Base-by-base conservation (phyloP, 257 asterid species). In the Knoxia roxburghii region DNA sequence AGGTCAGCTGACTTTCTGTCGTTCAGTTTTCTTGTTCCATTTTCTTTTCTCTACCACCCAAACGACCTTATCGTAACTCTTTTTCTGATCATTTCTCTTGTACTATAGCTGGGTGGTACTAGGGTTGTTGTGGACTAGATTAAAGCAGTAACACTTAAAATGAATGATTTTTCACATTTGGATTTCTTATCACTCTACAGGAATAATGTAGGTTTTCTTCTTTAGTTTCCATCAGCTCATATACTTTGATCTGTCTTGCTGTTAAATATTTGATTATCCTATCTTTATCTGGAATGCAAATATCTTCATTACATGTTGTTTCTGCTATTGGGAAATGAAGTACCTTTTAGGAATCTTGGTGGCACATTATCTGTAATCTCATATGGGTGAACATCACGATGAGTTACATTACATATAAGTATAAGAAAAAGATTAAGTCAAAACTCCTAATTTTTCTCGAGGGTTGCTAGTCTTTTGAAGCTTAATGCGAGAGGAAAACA, bases 1-100 rank as follows among this genome's bases (percentile, higher is more conserved):
- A 89, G 96, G 98, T 93, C 81, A 57, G n/a, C n/a, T n/a, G 73
- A 24, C 46, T 54, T 24, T 30, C 24, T 48, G 23, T 51, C 29
- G 60, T 72, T 59, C 48, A 59, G 7, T n/a, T 50, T n/a, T n/a
- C 21, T 13, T 37, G 7, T 20, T n/a, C n/a, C 65, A 60, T 21
- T 60, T 37, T n/a, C 64, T 32, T 59, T 59, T 33, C 46, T n/a
- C n/a, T n/a, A n/a, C n/a, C n/a, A n/a, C n/a, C n/a, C n/a, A n/a
- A n/a, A n/a, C n/a, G n/a, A n/a, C n/a, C n/a, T n/a, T n/a, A n/a
- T n/a, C n/a, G n/a, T n/a, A n/a, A n/a, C n/a, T n/a, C n/a, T n/a
- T n/a, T n/a, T n/a, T n/a, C n/a, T n/a, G n/a, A n/a, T n/a, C n/a
- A n/a, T n/a, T n/a, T n/a, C n/a, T n/a, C n/a, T n/a, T n/a, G n/a